These are phyloP conservation scores for Paecilomyces variotii DNA, from an alignment of 2,329 filamentous ascomycete species.

Conservation along the genomic window DNA sequence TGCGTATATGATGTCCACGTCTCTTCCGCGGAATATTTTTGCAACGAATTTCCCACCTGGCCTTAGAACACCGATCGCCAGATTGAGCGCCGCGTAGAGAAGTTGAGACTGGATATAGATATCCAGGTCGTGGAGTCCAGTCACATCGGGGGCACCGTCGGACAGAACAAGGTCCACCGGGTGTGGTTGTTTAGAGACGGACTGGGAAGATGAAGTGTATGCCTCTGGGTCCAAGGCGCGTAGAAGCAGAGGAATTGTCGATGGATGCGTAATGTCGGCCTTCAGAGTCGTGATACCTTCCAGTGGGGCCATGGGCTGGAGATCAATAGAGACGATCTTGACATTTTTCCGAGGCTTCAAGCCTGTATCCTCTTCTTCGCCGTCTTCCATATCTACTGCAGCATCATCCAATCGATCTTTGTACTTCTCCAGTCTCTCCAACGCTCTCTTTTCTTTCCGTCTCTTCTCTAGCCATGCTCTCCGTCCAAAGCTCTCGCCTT, in stretches of 20 bases:
- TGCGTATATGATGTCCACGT: conserved; percentile 91
- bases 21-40: conserved; percentile 91
- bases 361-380: conserved; percentile 16
- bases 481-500: conserved; percentile 82
- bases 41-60: conserved; percentile 95
- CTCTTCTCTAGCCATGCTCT: conserved; percentile 82
- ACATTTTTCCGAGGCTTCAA: conserved; percentile 58
- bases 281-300: conserved; percentile 87
- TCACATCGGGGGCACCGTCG: conserved; percentile 93
- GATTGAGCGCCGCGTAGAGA: conserved; percentile 85
- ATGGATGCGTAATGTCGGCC: conserved; percentile 95
- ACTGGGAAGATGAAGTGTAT: conserved; percentile 35
- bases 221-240: conserved; percentile 71
- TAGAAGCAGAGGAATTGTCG: conserved; percentile 82
- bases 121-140: conserved; percentile 91
- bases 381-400: conserved; percentile 22
- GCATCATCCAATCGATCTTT: conserved; percentile 8
- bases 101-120: conserved; percentile 97
- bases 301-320: conserved; percentile 91
- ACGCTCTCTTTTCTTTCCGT: conserved; percentile 43
- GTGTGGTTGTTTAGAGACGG: conserved; percentile 50
- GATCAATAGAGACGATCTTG: conserved; percentile 90
- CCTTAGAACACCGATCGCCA: conserved; percentile 84
- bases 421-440: conserved; percentile 13
- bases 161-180: conserved; percentile 91